Evolutionary conservation across 2,329 filamentous ascomycete species (phyloP).

Genomic region (Aspergillus proliferans): DNA sequence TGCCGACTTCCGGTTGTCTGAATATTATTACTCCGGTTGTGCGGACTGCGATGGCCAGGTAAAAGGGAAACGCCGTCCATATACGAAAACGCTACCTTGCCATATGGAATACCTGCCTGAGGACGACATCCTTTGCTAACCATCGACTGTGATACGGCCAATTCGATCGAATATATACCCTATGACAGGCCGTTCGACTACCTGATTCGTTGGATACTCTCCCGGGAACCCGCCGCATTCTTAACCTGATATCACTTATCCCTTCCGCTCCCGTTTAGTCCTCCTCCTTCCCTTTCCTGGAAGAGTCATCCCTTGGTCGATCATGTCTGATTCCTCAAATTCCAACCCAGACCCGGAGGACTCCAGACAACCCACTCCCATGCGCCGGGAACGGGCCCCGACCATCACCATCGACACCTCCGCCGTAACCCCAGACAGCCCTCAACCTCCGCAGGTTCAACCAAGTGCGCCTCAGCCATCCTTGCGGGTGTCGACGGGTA

Average conservation of each 20-base stretch:
- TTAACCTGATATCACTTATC: conserved; percentile 13
- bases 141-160: background rate
- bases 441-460: conserved; percentile 27
- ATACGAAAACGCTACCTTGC: background rate
- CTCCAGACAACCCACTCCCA: conserved; percentile 23
- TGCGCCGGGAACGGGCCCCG: conserved; percentile 42
- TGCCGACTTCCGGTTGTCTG: background rate
- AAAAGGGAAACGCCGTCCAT: background rate
- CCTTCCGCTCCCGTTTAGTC: conserved; percentile 5
- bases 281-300: conserved; percentile 3
- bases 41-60: background rate
- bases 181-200: background rate
- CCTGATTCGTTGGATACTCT: conserved; percentile 9
- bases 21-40: background rate
- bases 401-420: conserved; percentile 55
- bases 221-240: conserved; percentile 13
- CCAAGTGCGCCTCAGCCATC: conserved; percentile 31
- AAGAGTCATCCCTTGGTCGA: conserved; percentile 10
- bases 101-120: background rate
- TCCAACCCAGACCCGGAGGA: conserved; percentile 17
- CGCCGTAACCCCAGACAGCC: conserved; percentile 37
- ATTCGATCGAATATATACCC: background rate
- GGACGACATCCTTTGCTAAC: background rate
- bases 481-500: conserved; percentile 33
- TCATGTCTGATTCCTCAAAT: conserved; percentile 26